Conservation (phyloP, 164 flowering plant genomes). For the Cinnamomum chago region DNA sequence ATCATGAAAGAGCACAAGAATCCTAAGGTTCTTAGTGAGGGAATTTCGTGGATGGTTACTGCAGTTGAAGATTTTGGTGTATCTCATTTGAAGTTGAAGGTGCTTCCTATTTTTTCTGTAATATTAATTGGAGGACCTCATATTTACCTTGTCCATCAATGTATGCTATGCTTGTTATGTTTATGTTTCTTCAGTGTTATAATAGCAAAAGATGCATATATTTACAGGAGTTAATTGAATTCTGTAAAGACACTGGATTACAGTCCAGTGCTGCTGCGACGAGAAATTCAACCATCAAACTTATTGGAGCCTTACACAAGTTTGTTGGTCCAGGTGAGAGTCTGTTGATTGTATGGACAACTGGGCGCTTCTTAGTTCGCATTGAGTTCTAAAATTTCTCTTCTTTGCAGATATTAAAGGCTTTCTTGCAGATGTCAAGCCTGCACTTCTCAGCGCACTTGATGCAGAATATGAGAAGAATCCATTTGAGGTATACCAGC, state of each 20-base stretch:
- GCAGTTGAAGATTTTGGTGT: conserved; percentile 95
- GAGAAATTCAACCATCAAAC: conserved; percentile 89
- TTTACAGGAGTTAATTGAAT: conserved; percentile 88
- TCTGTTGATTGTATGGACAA: not conserved
- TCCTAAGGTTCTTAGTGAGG: conserved; percentile 99
- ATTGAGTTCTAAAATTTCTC: not conserved
- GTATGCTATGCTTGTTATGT: not conserved
- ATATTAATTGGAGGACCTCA: not conserved
- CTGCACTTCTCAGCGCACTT: conserved; percentile 95
- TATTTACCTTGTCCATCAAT: not conserved
- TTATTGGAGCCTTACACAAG: conserved; percentile 81
- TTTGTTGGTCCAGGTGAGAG: conserved; percentile 94
- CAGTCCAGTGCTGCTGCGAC: conserved; percentile 98
- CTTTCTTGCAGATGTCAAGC: conserved; percentile 90
- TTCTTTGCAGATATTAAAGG: conserved; percentile 77
- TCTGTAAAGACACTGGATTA: conserved; percentile 90
- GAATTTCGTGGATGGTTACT: conserved; percentile 90
- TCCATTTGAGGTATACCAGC: conserved; percentile 77
- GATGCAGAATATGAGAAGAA: conserved; percentile 97
- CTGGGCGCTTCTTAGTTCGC: not conserved
- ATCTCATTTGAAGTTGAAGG: conserved; percentile 86
- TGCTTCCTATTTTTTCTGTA: conserved; percentile 16
- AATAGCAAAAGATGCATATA: not conserved
- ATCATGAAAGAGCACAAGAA: conserved; percentile 99
- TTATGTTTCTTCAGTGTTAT: not conserved